Evolutionary conservation across 2,329 filamentous ascomycete genomes (phyloP), one percentile per base, ranked within the genome.

Genomic region (Tolypocladium inflatum): DNA sequence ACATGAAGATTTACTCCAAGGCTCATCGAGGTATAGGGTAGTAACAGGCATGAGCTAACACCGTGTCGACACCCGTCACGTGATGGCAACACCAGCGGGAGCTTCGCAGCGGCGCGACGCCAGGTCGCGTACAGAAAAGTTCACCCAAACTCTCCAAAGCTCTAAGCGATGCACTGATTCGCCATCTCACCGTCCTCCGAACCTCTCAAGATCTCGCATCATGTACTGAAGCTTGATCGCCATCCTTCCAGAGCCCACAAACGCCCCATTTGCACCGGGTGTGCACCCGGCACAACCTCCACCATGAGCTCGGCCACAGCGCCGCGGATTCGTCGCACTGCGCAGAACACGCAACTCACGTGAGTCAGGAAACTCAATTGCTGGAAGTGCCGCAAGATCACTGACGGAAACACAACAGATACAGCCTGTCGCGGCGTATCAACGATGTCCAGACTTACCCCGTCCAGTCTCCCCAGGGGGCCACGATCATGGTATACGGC

Each of bases 401-500:
- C 61, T 67, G 11, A 65, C 13, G 26, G 23, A 23, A 0, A 1
- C 2, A 5, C 35, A 23, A 19, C n/a, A 87, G 84, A 59, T 86
- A 86, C 63, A 80, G 84, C 58, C 71, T 86, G 38, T 73, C 78
- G 48, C 77, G 80, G 60, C 81, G 84, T 59, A 75, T 85, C 54
- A 76, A 86, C 68, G 76, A 83, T 64, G 76, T 85, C 55, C 81
- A 84, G 63, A 78, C 78, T 4, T 87, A 87, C 65, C 85, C 85
- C 1, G 74, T 85, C 21, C 76, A 78, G 59, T 85, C 84, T 1
- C 78, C 83, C 2, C 85, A 88, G 65, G 84, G 84, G 41, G 84
- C 85, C 8, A 83, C 79, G 2, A 79, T 87, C 65, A 68, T 87
- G 33, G 71, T 88, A 51, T 86, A 86, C 64, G 84, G 81, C 52